Conservation (phyloP, 805 yeast genomes). For the Metschnikowia amazonensis region DNA sequence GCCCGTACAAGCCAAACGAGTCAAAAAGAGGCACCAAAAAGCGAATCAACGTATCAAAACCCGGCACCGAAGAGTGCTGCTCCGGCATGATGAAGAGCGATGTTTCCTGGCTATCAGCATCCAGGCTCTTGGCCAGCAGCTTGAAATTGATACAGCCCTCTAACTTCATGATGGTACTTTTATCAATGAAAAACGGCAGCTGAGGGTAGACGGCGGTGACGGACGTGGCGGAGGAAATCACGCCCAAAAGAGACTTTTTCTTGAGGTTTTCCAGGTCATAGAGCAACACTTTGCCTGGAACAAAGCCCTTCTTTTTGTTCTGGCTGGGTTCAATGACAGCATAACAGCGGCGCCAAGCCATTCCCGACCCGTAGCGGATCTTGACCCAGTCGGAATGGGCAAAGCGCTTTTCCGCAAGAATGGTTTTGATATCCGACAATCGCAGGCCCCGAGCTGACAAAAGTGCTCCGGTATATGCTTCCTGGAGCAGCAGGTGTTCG, state of each 20-base stretch:
- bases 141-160: constrained; percentile 73
- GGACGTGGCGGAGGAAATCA: constrained; percentile 62
- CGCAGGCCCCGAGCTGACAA: constrained; percentile 87
- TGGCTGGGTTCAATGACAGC: constrained; percentile 79
- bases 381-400: constrained; percentile 92
- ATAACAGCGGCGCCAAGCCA: constrained; percentile 96
- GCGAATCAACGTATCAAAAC: constrained; percentile 46
- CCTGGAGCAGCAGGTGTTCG: constrained; percentile 82
- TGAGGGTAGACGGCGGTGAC: constrained; percentile 93
- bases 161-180: constrained; percentile 80
- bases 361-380: constrained; percentile 92
- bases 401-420: constrained; percentile 80
- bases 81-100: constrained; percentile 44
- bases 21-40: constrained; percentile 40
- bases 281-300: constrained; percentile 68
- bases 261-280: constrained; percentile 77
- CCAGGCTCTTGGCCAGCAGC: constrained; percentile 35
- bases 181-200: constrained; percentile 73
- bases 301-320: constrained; percentile 44
- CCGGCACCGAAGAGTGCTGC: constrained; percentile 44
- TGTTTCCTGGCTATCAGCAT: constrained; percentile 35
- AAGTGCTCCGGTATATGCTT: constrained; percentile 94
- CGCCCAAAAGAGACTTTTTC: constrained; percentile 74
- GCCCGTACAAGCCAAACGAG: constrained; percentile 44
- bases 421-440: constrained; percentile 79